Evolutionary conservation across 148 eudicot genomes (phyloP), one percentile per base, ranked within the genome.

Genomic region (Rhododendron kiyosumense): DNA sequence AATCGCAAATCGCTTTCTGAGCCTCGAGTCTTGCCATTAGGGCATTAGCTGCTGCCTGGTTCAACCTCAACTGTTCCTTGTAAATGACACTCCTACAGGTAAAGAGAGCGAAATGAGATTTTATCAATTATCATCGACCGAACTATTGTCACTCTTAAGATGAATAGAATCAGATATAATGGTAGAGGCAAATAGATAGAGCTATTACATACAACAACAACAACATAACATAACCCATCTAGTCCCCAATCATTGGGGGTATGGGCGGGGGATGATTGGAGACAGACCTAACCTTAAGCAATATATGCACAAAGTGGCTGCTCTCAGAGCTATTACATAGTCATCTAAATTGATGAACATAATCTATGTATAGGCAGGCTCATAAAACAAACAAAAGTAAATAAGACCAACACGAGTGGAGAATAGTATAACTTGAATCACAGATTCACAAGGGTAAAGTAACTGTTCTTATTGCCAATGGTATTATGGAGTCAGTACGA

Each of bases 11-110:
- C 34, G 95, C 96, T 83, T 90, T 95, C 85, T 97, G 99, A 51
- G 99, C 99, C 92, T 97, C 98, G 9, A 97, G 98, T 88, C 96
- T 93, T 26, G 99, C 99, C 92, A 92, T 89, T 2, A 95, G 93
- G 54, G 99, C 93, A 86, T 88, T 91, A 15, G 92, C 84, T 76
- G 99, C 98, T 85, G 99, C 98, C 84, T 94, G 98, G 87, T 94
- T 97, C 81, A 93, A 79, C 88, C 99, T 93, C 85, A 92, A 91
- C 85, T 97, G 98, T 83, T 97, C 95, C 84, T 94, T 97, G 85
- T 97, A 95, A 52, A 95, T 88, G 41, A 97, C 98, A 89, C 93
- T 95, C 94, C 99, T 95, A 88, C 74, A 90, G 78, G 74, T 12
- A 63, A 75, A 43, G 82, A 2, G 71, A 36, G n/a, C 14, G 41